phyloP scores from a whole-genome alignment of 768 basidiomycete genomes.

The Antrodiella citrinella region DNA sequence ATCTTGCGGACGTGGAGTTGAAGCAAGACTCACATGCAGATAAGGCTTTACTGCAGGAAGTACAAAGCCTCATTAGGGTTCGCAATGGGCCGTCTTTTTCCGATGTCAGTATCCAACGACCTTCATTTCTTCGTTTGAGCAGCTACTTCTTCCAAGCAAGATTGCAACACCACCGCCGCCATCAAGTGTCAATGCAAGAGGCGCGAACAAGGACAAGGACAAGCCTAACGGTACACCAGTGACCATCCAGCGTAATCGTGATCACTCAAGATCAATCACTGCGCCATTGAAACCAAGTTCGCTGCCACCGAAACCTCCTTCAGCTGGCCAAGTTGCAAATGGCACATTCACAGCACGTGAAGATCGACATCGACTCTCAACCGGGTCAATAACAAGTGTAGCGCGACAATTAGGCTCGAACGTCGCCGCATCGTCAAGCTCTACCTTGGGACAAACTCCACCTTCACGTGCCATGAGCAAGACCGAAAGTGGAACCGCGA shows the following conservation, averaged over 20 bases:
- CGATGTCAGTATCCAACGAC: constrained; percentile 21
- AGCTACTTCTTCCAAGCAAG: constrained; percentile 18
- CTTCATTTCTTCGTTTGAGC: constrained; percentile 21
- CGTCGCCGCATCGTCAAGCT: too few relatives aligned
- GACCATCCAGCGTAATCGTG: constrained; percentile 18
- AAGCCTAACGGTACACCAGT: constrained; percentile 14
- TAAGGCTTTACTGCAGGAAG: constrained; percentile 13
- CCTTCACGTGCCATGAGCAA: too few relatives aligned
- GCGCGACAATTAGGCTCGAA: too few relatives aligned
- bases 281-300: not conserved
- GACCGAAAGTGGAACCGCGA: too few relatives aligned
- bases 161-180: constrained; percentile 2
- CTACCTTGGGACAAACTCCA: too few relatives aligned
- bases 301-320: constrained; percentile 1
- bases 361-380: not conserved
- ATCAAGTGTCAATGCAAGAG: constrained; percentile 7
- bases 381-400: not conserved
- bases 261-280: not conserved
- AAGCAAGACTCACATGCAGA: not conserved
- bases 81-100: constrained; percentile 24
- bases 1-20: constrained; percentile 6
- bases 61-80: constrained; percentile 24
- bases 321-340: not conserved
- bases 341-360: not conserved
- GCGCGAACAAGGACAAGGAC: constrained; percentile 8